Percentiles rank a stretch among this genome's conserved stretches.
Conservation (phyloP, 1,284 basidiomycete genomes). For the Xanthoconium separans region DNA sequence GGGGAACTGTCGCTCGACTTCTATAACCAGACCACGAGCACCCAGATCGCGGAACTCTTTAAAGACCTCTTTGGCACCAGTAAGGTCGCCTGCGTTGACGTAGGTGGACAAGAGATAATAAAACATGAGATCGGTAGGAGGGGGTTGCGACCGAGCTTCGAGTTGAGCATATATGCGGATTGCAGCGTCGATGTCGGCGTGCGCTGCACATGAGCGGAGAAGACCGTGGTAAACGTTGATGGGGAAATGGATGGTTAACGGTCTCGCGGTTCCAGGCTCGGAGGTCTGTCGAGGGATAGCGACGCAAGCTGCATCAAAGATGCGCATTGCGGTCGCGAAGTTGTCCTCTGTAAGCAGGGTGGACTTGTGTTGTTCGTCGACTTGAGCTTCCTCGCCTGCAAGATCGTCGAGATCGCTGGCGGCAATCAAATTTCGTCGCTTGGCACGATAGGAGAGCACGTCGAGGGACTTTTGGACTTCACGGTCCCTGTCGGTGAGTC, state of each 20-base stretch:
- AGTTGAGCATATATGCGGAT: slow-evolving; percentile 69
- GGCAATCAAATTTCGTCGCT: slow-evolving; percentile 31
- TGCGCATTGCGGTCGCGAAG: slow-evolving; percentile 65
- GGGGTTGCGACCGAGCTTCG: slow-evolving; percentile 42
- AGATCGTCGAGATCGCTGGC: slow-evolving; percentile 17
- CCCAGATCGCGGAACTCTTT: slow-evolving; percentile 54
- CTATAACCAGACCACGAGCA: slow-evolving; percentile 35
- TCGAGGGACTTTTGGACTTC: slow-evolving; percentile 59
- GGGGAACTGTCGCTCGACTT: slow-evolving; percentile 23
- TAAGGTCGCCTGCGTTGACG: slow-evolving; percentile 50
- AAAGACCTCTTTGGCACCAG: slow-evolving; percentile 68
- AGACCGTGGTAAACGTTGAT: slow-evolving; percentile 52
- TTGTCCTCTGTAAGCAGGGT: slow-evolving; percentile 64
- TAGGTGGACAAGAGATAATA: slow-evolving; percentile 64
- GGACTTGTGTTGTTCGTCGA: slow-evolving; percentile 38
- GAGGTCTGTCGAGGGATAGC: slow-evolving; percentile 29
- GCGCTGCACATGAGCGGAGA: slow-evolving; percentile 63
- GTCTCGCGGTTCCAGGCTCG: background rate
- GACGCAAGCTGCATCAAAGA: slow-evolving; percentile 63
- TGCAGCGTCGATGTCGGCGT: slow-evolving; percentile 62
- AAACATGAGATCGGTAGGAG: slow-evolving; percentile 48
- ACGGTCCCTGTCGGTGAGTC: slow-evolving; percentile 70
- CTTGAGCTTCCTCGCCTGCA: slow-evolving; percentile 20
- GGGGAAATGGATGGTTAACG: slow-evolving; percentile 33
- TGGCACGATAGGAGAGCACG: slow-evolving; percentile 43